phyloP scores from a whole-genome alignment of 176 grass and related monocot genomes.

The Zoysia pacifica region DNA sequence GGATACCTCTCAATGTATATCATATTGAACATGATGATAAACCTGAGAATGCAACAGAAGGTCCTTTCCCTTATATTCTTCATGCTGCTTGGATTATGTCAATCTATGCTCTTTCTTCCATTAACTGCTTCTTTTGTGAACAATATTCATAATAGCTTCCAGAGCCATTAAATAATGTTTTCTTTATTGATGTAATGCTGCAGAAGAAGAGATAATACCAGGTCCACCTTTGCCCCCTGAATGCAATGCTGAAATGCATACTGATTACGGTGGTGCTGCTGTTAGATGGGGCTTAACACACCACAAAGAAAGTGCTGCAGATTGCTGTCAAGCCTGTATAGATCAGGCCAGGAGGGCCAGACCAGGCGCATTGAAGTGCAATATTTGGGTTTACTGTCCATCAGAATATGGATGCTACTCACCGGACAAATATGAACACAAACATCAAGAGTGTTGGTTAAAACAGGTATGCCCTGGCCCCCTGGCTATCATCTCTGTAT shows the following conservation, averaged over 20 bases:
- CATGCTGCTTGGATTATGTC: not conserved
- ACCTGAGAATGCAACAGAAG: conserved; percentile 66
- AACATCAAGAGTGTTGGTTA: conserved; percentile 99
- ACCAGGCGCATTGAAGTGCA: conserved; percentile 84
- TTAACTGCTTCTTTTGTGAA: not conserved
- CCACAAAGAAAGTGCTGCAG: conserved; percentile 89
- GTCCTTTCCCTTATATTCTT: conserved; percentile 44
- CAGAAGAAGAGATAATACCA: conserved; percentile 73
- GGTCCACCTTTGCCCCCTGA: conserved; percentile 69
- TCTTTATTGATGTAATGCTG: conserved; percentile 20
- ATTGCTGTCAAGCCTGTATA: conserved; percentile 90
- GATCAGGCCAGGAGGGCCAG: conserved; percentile 86
- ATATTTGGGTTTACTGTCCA: conserved; percentile 99
- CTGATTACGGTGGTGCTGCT: conserved; percentile 85
- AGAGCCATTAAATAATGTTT: conserved; percentile 9
- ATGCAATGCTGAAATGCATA: conserved; percentile 80
- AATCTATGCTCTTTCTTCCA: not conserved
- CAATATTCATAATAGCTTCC: not conserved
- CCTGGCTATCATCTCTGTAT: conserved; percentile 6
- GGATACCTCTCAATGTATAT: conserved; percentile 54
- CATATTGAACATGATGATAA: conserved; percentile 73
- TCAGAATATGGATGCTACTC: conserved; percentile 93
- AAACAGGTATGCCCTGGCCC: conserved; percentile 72
- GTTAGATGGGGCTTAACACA: conserved; percentile 97
- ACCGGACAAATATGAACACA: conserved; percentile 96